Evolutionary conservation across 768 basidiomycete genomes (phyloP), one percentile per base, ranked within the genome.

Genomic region (Suillus brevipes): DNA sequence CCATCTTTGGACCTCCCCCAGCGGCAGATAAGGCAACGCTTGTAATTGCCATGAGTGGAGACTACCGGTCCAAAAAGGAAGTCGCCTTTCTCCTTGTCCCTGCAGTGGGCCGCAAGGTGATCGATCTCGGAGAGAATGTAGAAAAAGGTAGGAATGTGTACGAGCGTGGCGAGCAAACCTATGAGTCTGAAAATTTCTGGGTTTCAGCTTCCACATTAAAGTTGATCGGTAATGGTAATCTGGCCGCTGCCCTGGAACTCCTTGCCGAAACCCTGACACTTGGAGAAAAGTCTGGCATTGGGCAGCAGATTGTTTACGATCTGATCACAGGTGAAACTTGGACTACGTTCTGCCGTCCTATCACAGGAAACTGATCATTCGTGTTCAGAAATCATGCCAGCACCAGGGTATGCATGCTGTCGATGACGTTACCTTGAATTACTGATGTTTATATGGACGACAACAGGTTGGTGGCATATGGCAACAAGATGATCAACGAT

Each of bases 181-280:
- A 57, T 0, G 28, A 10, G 18, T 31, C 52, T 53, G 16, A 31
- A 66, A 36, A 25, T 49, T 37, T 38, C 47, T 40, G 18, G 14
- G 43, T 37, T 66, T 63, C 61, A 90, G 89, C 89, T 16, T 83
- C 86, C 6, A 87, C 85, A 10, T 84, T 89, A 78, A 95, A 95
- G 75, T 79, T 95, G 9, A 85, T 94, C 57, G 92, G 90, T 20
- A 95, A 94, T 70, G 87, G 89, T 1, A 77, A 94, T 76, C 87
- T 94, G 62, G 78, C 93, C 47, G 89, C 90, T n/a, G 80, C 82
- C 34, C 80, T 95, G 49, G 94, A 95, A 73, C 78, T 95, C 12
- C 80, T 96, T 14, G 87, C 90, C 0, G 94, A 96, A 78, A 81
- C 85, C n/a, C 87, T 91, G 71, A 95, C 94, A 1, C 85, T 96